Conservation (phyloP, 2,329 filamentous ascomycete genomes). For the Talaromyces sp. region DNA sequence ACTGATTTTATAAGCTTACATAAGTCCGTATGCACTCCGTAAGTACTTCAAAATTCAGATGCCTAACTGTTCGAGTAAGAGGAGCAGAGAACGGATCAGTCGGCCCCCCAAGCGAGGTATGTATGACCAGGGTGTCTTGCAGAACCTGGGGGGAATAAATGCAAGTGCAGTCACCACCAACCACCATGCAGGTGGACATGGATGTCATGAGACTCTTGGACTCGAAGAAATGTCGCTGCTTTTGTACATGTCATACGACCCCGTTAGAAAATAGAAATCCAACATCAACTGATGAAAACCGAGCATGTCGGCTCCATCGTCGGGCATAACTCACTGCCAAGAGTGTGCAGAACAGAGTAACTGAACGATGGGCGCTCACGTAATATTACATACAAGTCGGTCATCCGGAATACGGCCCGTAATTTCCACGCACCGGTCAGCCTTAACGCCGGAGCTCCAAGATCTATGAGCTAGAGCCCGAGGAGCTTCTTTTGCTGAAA, state of each 20-base stretch:
- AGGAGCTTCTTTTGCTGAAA: slow-evolving; percentile 7
- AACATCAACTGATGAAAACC: not conserved
- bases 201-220: not conserved
- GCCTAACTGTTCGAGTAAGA: too few relatives aligned
- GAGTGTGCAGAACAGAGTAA: too few relatives aligned
- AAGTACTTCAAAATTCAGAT: too few relatives aligned
- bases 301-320: not conserved
- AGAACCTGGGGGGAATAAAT: not conserved
- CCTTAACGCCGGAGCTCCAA: not conserved
- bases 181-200: not conserved
- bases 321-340: too few relatives aligned
- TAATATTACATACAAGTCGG: not conserved
- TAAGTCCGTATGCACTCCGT: too few relatives aligned
- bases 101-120: not conserved
- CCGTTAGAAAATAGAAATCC: not conserved
- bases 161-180: too few relatives aligned
- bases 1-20: not conserved
- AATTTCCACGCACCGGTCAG: slow-evolving; percentile 9
- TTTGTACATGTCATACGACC: not conserved
- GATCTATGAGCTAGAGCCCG: not conserved
- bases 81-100: not conserved
- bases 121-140: not conserved
- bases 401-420: not conserved
- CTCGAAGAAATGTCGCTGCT: too few relatives aligned
- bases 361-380: too few relatives aligned